Evolutionary conservation across 1,284 basidiomycete genomes (phyloP), one percentile per base, ranked within the genome.

Genomic region (Cryptococcus jaspeensis): DNA sequence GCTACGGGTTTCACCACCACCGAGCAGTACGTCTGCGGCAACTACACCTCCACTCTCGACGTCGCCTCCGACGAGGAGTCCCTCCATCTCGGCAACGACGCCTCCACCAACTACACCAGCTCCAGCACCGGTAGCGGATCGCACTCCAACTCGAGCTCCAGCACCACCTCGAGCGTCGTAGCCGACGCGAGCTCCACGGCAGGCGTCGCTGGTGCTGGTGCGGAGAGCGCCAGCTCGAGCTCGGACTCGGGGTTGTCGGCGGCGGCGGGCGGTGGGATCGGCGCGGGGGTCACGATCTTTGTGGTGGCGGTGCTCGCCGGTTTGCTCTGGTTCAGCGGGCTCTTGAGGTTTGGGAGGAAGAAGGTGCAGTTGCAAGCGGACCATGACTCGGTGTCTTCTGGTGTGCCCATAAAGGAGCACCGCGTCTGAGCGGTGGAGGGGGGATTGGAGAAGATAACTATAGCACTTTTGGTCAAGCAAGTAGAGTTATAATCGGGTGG

Each of bases 191-290:
- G 20, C 20, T 13, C 44, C 12, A 28, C 42, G 3, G 23, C 35
- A 2, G 38, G 16, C 35, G 48, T 23, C 20, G 36, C 48, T 9
- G 28, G 28, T 32, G 22, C 40, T 22, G 22, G 22, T 22, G n/a
- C 40, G 7, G n/a, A 16, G 16, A 22, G 8, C 40, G 7, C 40
- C 8, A 42, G 40, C 40, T 49, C 53, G 13, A 45, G 38, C 13
- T 51, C 46, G 5, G 35, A 32, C 20, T 25, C 22, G 36, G 56
- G 53, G 15, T n/a, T 63, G 7, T 55, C 53, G 3, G 55, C 55
- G 5, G 61, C 55, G 9, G 61, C 58, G 16, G 59, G 59, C 2
- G 61, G 61, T 45, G 61, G 61, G 22, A 63, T 63, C 47, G 59
- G 61, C 6, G 61, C 61, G 1, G 52, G 50, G n/a, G 59, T 63